Evolutionary conservation across 768 basidiomycete genomes (phyloP), one percentile per base, ranked within the genome.

Genomic region (Boletus coccyginus): DNA sequence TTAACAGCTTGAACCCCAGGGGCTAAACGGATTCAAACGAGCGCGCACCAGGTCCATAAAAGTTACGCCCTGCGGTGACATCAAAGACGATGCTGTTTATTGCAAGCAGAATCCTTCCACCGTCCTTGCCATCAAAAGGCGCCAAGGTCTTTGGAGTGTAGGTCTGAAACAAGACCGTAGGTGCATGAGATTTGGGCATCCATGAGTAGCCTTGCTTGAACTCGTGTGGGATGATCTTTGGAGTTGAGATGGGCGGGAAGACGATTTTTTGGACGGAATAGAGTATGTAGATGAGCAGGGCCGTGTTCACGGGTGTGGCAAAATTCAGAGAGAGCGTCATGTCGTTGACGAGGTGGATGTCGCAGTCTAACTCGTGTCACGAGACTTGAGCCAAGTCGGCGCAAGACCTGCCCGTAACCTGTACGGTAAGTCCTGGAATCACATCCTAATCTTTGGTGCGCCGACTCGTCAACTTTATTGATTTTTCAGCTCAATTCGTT

Each of bases 41-140:
- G 31, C 13, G 73, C 88, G 67, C 57, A 96, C 96, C 86, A 21
- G 96, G 96, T 1, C 96, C 96, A 70, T 98, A 98, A 75, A 99
- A 99, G 67, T 81, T 88, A 62, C 86, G 79, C 27, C 96, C 96
- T 5, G 83, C 78, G 0, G 91, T 90, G 46, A 98, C 96, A 67
- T 99, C 97, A 70, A 96, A 99, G 52, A 98, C 95, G 35, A 78
- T 85, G 31, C 91, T 82, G 52, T 87, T 83, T 57, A 99, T 97
- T 0, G 90, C 92, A 13, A 98, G 79, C 65, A 97, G 70, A 52
- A 98, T 95, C 58, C 89, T 77, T 32, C 83, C 83, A 3, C 81
- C 80, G 46, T 87, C 77, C 48, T 75, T 75, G 29, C 90, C 86
- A 62, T 81, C 77, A 70, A 86, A 93, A 1, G 81, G 82, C 43